Evolutionary conservation across 192 early-diverging fungal genomes (phyloP), one percentile per base, ranked within the genome.

Genomic region (Linnemannia schmuckeri): DNA sequence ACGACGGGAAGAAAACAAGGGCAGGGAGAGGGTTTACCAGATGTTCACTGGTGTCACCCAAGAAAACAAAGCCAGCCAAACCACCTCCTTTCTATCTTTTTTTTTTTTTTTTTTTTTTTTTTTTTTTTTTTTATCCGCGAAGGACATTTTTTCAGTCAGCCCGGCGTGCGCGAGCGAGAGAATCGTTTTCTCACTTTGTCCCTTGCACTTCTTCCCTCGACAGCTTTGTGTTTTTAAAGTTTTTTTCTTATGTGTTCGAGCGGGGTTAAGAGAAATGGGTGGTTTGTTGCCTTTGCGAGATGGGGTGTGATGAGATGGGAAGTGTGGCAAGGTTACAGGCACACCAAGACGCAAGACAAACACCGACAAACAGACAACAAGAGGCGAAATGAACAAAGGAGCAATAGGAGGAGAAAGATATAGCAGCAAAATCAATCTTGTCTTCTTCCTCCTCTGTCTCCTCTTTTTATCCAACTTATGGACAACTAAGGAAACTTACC

Each of bases 401-500:
- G 22, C 7, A 57, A 6, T 22, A 9, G n/a, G 8, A 61, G n/a
- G 17, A 61, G 24, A 61, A 52, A 61, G 55, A 27, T 27, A n/a
- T 6, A 57, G 6, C n/a, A 57, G 6, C 55, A 9, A 46, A 46
- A 46, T 9, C 55, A 5, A 6, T 7, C 54, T 55, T 6, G 54
- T 61, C 55, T 9, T n/a, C n/a, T 33, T 35, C 17, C n/a, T 72
- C n/a, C 12, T 41, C 30, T 22, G 22, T 24, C 17, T 35, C 24
- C 24, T 42, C 41, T 22, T 38, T 37, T 20, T 38, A 30, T 41
- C 17, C 6, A 4, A 13, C 7, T n/a, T 15, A 46, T 37, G 37
- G 37, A 6, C 72, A 44, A 9, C 42, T 9, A 52, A 40, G 41
- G 22, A 8, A 24, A 44, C 75, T 77, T 81, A 87, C 85, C 85